Conservation (phyloP, 176 grass and related monocot genomes). For the Areca catechu region DNA sequence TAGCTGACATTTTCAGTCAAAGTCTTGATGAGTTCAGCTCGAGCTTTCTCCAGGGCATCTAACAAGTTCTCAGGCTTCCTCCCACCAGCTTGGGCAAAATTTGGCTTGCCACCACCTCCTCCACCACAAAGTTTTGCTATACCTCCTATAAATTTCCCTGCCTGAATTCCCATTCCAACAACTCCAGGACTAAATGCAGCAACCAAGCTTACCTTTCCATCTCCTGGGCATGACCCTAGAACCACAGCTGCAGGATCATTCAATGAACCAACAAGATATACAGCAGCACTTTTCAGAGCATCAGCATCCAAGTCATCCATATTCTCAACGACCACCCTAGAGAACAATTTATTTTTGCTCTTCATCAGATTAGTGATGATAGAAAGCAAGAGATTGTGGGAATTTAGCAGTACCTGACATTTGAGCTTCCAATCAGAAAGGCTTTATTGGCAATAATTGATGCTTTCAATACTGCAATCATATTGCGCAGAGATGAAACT, state of each 20-base stretch:
- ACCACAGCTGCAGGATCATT: slow-evolving; percentile 77
- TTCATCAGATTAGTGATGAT: too few species aligned
- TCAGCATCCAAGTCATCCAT: slow-evolving; percentile 87
- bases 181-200: slow-evolving; percentile 72
- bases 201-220: slow-evolving; percentile 85
- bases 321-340: slow-evolving; percentile 67
- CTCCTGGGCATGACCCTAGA: slow-evolving; percentile 69
- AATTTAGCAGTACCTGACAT: slow-evolving; percentile 42
- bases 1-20: slow-evolving; percentile 35
- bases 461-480: slow-evolving; percentile 86
- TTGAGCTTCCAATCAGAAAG: slow-evolving; percentile 33
- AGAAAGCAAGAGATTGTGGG: too few species aligned
- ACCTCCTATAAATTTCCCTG: slow-evolving; percentile 76
- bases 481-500: slow-evolving; percentile 62
- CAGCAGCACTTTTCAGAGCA: slow-evolving; percentile 64
- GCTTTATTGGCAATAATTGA: slow-evolving; percentile 47
- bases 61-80: slow-evolving; percentile 82
- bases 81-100: slow-evolving; percentile 89
- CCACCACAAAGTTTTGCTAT: slow-evolving; percentile 88
- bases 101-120: slow-evolving; percentile 83
- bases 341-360: neutral
- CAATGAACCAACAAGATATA: slow-evolving; percentile 55
- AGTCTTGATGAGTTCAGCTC: slow-evolving; percentile 36
- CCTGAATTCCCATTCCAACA: slow-evolving; percentile 63
- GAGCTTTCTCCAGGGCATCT: slow-evolving; percentile 66